Evolutionary conservation across 1,284 basidiomycete genomes (phyloP).

Genomic region (Trametes polyzona): DNA sequence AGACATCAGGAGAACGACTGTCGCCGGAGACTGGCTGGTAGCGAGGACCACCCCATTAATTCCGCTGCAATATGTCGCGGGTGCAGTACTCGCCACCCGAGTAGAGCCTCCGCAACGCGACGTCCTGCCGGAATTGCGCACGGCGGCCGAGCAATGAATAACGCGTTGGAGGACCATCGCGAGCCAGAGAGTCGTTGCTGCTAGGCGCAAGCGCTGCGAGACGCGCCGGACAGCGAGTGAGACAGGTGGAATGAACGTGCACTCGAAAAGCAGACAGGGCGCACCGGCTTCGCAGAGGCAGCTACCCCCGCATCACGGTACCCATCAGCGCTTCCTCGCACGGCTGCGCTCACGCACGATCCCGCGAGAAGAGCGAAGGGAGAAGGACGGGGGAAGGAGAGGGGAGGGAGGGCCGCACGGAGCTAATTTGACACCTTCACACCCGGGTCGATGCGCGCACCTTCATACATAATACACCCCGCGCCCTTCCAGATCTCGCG

Average conservation of each 20-base stretch:
- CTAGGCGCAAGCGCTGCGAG: not conserved
- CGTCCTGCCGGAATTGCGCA: not conserved
- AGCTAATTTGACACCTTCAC: conserved; percentile 14
- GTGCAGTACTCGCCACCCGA: not conserved
- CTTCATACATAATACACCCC: conserved; percentile 1
- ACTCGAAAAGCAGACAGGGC: conserved; percentile 2
- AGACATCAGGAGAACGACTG: no score
- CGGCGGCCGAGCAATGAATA: no score
- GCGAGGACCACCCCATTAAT: no score
- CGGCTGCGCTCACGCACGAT: not conserved
- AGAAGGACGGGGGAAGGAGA: no score
- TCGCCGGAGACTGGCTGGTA: no score
- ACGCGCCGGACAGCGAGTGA: not conserved
- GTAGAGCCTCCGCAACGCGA: not conserved
- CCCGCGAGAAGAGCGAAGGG: conserved; percentile 8
- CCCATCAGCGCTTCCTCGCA: conserved; percentile 4
- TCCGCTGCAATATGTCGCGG: not conserved
- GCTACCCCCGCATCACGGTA: conserved; percentile 2
- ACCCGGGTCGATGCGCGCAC: not conserved
- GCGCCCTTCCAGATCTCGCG: conserved; percentile 12
- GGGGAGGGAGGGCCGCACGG: not conserved
- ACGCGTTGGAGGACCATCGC: no score
- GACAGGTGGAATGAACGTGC: not conserved
- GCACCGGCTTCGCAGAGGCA: conserved; percentile 8
- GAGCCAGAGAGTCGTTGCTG: no score